Percentiles rank a stretch among this genome's conserved stretches.
These are phyloP conservation scores for Olyra latifolia DNA, from an alignment of 176 grass and related monocot genomes.

Conservation along the genomic window DNA sequence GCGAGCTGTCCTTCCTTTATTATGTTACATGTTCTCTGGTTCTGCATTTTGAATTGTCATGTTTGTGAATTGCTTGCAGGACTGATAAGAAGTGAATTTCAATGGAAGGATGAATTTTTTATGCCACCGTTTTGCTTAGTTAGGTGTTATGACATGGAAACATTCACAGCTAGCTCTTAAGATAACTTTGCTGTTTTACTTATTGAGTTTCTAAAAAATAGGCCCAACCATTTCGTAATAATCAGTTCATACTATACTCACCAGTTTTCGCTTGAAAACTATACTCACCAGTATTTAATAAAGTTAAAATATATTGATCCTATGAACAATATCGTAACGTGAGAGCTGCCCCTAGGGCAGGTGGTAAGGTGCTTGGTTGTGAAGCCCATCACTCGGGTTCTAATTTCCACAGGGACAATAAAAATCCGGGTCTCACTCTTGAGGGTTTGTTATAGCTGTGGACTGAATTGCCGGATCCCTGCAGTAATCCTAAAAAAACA, in stretches of 20 bases:
- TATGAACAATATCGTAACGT: too few relatives aligned
- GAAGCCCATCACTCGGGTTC: too few relatives aligned
- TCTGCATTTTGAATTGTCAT: background rate
- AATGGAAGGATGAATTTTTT: background rate
- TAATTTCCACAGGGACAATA: too few relatives aligned
- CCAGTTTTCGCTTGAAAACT: too few relatives aligned
- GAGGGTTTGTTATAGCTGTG: too few relatives aligned
- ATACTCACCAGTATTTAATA: background rate
- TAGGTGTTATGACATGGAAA: background rate
- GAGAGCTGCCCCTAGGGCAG: too few relatives aligned
- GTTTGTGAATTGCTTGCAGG: background rate
- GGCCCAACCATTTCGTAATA: background rate
- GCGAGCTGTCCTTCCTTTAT: background rate
- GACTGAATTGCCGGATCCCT: too few relatives aligned
- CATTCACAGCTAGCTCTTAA: background rate
- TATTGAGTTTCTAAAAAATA: background rate
- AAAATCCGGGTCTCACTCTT: too few relatives aligned
- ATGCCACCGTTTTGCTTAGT: background rate
- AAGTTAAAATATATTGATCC: background rate
- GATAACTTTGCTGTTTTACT: background rate
- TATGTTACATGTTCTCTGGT: background rate
- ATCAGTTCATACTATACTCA: background rate
- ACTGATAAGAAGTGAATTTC: background rate
- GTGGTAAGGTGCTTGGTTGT: too few relatives aligned
- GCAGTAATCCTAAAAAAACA: too few relatives aligned